phyloP scores from a whole-genome alignment of 2,329 filamentous ascomycete genomes.

The Aspergillus amoenus region DNA sequence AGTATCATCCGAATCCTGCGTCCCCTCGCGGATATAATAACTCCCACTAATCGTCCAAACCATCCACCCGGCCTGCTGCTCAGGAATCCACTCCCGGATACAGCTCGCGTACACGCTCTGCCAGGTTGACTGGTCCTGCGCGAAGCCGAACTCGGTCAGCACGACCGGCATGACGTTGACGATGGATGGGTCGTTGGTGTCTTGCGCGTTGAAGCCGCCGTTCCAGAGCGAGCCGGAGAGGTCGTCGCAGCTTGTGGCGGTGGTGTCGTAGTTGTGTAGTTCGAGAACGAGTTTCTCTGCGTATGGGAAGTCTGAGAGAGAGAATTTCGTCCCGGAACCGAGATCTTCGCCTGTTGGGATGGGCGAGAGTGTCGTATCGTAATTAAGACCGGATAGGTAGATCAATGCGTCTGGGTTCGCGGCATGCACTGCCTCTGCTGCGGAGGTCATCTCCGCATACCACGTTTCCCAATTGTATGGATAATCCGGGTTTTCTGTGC shows the following conservation, averaged over 20 bases:
- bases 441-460: slow-evolving; percentile 46
- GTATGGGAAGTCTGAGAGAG: slow-evolving; percentile 39
- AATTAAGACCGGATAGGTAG: slow-evolving; percentile 51
- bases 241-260: slow-evolving; percentile 36
- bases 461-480: slow-evolving; percentile 49
- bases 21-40: slow-evolving; percentile 57
- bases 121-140: slow-evolving; percentile 50
- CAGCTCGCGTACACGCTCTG: slow-evolving; percentile 54
- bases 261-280: slow-evolving; percentile 50
- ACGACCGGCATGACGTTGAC: slow-evolving; percentile 43
- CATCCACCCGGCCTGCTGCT: slow-evolving; percentile 55
- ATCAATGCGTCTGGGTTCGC: slow-evolving; percentile 48
- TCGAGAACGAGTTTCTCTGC: slow-evolving; percentile 49
- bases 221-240: slow-evolving; percentile 37
- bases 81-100: slow-evolving; percentile 50
- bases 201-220: slow-evolving; percentile 44
- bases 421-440: slow-evolving; percentile 42
- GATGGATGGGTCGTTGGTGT: slow-evolving; percentile 26
- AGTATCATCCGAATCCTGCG: slow-evolving; percentile 56
- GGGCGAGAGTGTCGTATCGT: slow-evolving; percentile 42
- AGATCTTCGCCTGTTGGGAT: slow-evolving; percentile 36
- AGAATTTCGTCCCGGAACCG: slow-evolving; percentile 39
- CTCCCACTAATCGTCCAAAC: slow-evolving; percentile 60
- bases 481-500: slow-evolving; percentile 11
- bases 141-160: slow-evolving; percentile 49